Evolutionary conservation across 2,329 filamentous ascomycete genomes (phyloP).

Genomic region (Juglanconis sp.): DNA sequence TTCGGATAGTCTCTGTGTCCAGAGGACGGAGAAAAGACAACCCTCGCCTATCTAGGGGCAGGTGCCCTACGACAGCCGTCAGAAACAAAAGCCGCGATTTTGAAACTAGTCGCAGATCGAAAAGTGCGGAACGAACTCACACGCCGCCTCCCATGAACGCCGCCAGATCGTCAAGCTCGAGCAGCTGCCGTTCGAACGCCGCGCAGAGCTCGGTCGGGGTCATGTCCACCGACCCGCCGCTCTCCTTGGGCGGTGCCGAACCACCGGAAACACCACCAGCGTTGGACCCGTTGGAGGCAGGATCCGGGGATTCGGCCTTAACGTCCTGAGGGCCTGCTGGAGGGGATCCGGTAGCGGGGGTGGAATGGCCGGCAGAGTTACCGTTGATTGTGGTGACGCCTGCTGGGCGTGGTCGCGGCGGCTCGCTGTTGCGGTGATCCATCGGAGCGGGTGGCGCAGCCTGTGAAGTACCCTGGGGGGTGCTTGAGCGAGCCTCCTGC

Average conservation of each 20-base stretch:
- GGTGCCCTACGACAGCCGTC: conserved; percentile 15
- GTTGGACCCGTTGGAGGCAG: conserved; percentile 24
- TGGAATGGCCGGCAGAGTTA: conserved; percentile 46
- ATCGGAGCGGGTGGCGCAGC: conserved; percentile 14
- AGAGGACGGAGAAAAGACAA: conserved; percentile 2
- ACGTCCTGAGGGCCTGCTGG: conserved; percentile 22
- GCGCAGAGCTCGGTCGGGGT: conserved; percentile 55
- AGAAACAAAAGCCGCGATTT: conserved; percentile 8
- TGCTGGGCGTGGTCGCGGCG: conserved; percentile 47
- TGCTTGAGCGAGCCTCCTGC: conserved; percentile 19
- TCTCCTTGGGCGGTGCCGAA: conserved; percentile 14
- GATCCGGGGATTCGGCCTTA: conserved; percentile 33
- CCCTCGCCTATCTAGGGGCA: conserved; percentile 12
- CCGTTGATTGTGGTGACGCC: conserved; percentile 60
- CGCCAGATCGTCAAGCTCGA: conserved; percentile 59
- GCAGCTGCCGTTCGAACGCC: conserved; percentile 57
- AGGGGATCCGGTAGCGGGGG: conserved; percentile 45
- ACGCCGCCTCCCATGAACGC: conserved; percentile 63
- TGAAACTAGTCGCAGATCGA: conserved; percentile 8
- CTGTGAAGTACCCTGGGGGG: conserved; percentile 27
- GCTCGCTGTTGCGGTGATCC: conserved; percentile 51
- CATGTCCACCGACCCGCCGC: conserved; percentile 43
- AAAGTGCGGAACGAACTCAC: conserved; percentile 29
- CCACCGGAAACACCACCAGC: conserved; percentile 17
- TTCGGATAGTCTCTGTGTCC: background rate